phyloP scores from a whole-genome alignment of 345 rosid species.

The Xanthoceras sorbifolium region DNA sequence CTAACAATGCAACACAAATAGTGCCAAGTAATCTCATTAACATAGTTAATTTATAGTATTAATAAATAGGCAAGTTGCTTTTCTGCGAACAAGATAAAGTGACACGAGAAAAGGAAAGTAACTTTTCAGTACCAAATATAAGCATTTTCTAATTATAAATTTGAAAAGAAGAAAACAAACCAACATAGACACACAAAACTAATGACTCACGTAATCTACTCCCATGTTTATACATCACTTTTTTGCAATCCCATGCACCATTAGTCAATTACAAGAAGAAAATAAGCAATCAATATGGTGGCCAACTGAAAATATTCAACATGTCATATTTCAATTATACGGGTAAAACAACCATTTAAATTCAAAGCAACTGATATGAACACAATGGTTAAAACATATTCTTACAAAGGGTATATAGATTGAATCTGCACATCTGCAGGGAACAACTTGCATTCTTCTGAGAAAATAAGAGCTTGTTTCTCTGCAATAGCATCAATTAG shows the following conservation, averaged over 20 bases:
- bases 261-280: neutral
- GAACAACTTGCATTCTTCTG: constrained; percentile 97
- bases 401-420: constrained; percentile 91
- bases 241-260: neutral
- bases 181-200: neutral
- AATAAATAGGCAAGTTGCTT: neutral
- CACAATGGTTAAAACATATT: neutral
- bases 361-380: neutral
- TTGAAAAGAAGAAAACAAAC: neutral
- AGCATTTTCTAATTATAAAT: neutral
- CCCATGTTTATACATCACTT: too few species aligned
- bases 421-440: constrained; percentile 99
- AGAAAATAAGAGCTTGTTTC: constrained; percentile 91
- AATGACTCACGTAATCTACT: neutral
- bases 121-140: neutral
- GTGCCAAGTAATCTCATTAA: neutral
- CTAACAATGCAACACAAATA: neutral
- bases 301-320: neutral
- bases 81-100: neutral
- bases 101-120: neutral
- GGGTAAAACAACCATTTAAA: neutral
- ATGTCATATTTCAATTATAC: neutral
- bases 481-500: constrained; percentile 93
- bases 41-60: neutral
- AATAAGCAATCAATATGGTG: neutral